Percentiles rank a stretch among this genome's conserved stretches.
Conservation (phyloP, 805 yeast genomes). For the Brettanomyces naardenensis region DNA sequence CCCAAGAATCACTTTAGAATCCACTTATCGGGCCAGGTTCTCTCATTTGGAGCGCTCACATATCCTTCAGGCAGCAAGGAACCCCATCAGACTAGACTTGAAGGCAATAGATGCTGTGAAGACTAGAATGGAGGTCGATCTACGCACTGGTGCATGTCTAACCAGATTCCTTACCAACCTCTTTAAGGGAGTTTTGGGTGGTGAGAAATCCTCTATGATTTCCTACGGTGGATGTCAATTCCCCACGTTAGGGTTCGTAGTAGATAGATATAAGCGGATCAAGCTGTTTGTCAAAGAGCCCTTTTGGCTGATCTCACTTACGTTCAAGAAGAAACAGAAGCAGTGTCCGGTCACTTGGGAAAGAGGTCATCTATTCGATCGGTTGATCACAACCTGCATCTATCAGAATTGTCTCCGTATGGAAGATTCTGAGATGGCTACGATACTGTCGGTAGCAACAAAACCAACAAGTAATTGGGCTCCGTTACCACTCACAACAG, state of each 20-base stretch:
- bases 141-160: constrained; percentile 82
- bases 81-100: constrained; percentile 57
- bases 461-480: constrained; percentile 69
- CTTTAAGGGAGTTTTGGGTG: constrained; percentile 28
- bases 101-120: constrained; percentile 75
- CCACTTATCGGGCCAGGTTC: constrained; percentile 70
- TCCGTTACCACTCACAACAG: constrained; percentile 92
- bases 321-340: constrained; percentile 34
- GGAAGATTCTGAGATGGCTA: constrained; percentile 35
- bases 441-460: constrained; percentile 40
- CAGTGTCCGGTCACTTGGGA: constrained; percentile 59
- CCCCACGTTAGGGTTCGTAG: constrained; percentile 94
- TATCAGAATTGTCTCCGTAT: constrained; percentile 58
- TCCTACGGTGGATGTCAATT: constrained; percentile 95
- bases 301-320: constrained; percentile 68
- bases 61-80: constrained; percentile 62
- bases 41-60: constrained; percentile 81
- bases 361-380: constrained; percentile 64
- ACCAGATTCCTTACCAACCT: constrained; percentile 69
- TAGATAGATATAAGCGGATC: constrained; percentile 78
- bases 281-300: constrained; percentile 64
- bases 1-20: constrained; percentile 33
- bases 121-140: constrained; percentile 79
- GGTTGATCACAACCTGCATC: constrained; percentile 51
- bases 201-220: constrained; percentile 24